Evolutionary conservation across 2,329 filamentous ascomycete species (phyloP), one percentile per base, ranked within the genome.

Genomic region (Epichloe sp.): DNA sequence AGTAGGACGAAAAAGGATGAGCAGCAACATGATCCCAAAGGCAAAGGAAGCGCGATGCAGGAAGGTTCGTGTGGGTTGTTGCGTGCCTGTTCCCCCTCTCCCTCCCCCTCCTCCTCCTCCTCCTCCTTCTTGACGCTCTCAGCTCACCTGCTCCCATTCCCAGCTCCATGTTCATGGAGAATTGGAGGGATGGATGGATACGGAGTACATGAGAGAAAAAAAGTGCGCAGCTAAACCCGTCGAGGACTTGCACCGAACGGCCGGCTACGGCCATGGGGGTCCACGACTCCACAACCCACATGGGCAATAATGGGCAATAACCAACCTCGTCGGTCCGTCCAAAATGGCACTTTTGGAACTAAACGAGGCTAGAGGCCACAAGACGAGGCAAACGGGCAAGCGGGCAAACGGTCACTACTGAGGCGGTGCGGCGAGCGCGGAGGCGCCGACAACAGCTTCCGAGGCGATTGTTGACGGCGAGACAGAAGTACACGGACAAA

Each of bases 241-340:
- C 26, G 41, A 37, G 35, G 31, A 21, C 35, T 36, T 44, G 23
- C 21, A 46, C 23, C 23, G 12, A 46, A 41, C 40, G 37, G 43
- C 31, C 26, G 37, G 19, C 36, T 14, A 42, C 15, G 26, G 26
- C 36, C 36, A 42, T 21, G 26, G 26, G 26, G 26, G 7, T 26
- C 8, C 26, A 31, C 26, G 26, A 31, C 26, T 31, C 26, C 26
- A 31, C 8, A 34, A 42, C 31, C 36, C 43, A 50, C 34, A 38
- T 50, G 49, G 34, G 46, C 23, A 45, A 34, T 43, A 45, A 38
- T 50, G 49, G 34, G 46, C 23, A 45, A 34, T 43, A 45, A 34
- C 49, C 35, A 47, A 50, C 36, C 49, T 50, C 23, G 23, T 50
- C 23, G 1, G 35, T 50, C 31, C 36, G 42, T 46, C 17, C 26